Percentiles rank a stretch among this genome's conserved stretches.
Conservation (phyloP, 129 eudicot genomes). For the Artemisia tridentata region DNA sequence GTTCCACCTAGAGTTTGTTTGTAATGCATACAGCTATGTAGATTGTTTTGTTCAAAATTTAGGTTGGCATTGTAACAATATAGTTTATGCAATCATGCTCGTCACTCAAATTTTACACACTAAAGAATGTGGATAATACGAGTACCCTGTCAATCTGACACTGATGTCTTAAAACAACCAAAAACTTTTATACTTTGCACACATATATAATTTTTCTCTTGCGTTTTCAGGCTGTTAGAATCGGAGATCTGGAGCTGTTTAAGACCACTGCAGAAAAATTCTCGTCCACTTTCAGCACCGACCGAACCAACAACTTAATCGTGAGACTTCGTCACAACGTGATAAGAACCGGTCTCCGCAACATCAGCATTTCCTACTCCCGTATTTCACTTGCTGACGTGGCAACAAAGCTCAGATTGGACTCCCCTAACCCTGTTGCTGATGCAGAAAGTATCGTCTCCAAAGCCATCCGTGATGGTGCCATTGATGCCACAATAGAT, state of each 20-base stretch:
- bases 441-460: constrained; percentile 95
- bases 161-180: too few relatives aligned
- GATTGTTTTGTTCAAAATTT: too few relatives aligned
- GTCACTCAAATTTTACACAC: too few relatives aligned
- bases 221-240: constrained; percentile 76
- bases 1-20: too few relatives aligned
- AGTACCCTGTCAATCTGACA: too few relatives aligned
- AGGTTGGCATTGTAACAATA: too few relatives aligned
- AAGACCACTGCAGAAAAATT: constrained; percentile 74
- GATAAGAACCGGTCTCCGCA: constrained; percentile 92
- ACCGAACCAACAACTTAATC: constrained; percentile 78
- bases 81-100: too few relatives aligned
- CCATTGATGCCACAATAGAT: constrained; percentile 89
- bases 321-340: constrained; percentile 95
- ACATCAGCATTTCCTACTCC: constrained; percentile 94
- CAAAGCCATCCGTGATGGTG: constrained; percentile 96
- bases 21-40: too few relatives aligned
- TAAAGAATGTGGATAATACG: too few relatives aligned
- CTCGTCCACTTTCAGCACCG: constrained; percentile 69
- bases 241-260: constrained; percentile 88
- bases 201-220: neutral
- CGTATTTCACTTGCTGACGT: constrained; percentile 84
- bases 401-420: constrained; percentile 76
- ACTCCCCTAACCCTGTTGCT: constrained; percentile 81
- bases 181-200: too few relatives aligned